Percentiles rank a stretch among this genome's conserved stretches.
Evolutionary conservation across 2,329 filamentous ascomycete genomes (phyloP).

Genomic region (Xylaria sp.): DNA sequence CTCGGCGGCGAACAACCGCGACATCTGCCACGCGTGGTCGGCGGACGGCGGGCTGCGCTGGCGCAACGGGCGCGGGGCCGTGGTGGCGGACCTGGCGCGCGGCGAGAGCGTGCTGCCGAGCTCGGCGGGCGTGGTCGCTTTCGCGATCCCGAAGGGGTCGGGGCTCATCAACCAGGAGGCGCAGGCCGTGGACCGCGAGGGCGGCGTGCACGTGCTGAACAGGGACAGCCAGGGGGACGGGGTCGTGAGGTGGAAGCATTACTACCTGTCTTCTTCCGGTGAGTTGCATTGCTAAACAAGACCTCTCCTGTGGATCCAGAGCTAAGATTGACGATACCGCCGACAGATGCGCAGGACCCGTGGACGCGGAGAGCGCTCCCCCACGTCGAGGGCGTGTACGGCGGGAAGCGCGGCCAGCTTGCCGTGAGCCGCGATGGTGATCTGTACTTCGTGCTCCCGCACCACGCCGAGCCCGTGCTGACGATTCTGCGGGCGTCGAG

Average conservation of each 20-base stretch:
- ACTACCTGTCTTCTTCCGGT: constrained; percentile 45
- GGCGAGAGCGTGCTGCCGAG: constrained; percentile 49
- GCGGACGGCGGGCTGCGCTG: constrained; percentile 51
- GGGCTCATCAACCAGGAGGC: constrained; percentile 58
- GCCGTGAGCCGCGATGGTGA: constrained; percentile 44
- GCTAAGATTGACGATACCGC: background rate
- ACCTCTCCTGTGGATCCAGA: background rate
- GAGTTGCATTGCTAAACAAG: constrained; percentile 10
- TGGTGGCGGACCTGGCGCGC: constrained; percentile 43
- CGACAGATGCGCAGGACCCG: constrained; percentile 31
- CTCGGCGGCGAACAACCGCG: constrained; percentile 53
- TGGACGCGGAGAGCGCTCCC: constrained; percentile 45
- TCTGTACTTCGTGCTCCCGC: constrained; percentile 47
- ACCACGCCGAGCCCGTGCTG: constrained; percentile 38
- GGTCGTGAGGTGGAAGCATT: constrained; percentile 46
- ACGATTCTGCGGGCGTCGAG: constrained; percentile 43
- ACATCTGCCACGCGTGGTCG: constrained; percentile 56
- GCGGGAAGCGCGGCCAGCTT: constrained; percentile 45
- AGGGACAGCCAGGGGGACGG: constrained; percentile 47
- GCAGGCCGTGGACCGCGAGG: constrained; percentile 51
- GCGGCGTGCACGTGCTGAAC: constrained; percentile 56
- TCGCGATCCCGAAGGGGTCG: constrained; percentile 50
- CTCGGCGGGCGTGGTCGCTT: constrained; percentile 49
- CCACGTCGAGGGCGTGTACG: constrained; percentile 39
- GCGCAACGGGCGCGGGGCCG: constrained; percentile 45